Evolutionary conservation across 345 rosid genomes (phyloP).

Genomic region (Rhodomyrtus tomentosa): DNA sequence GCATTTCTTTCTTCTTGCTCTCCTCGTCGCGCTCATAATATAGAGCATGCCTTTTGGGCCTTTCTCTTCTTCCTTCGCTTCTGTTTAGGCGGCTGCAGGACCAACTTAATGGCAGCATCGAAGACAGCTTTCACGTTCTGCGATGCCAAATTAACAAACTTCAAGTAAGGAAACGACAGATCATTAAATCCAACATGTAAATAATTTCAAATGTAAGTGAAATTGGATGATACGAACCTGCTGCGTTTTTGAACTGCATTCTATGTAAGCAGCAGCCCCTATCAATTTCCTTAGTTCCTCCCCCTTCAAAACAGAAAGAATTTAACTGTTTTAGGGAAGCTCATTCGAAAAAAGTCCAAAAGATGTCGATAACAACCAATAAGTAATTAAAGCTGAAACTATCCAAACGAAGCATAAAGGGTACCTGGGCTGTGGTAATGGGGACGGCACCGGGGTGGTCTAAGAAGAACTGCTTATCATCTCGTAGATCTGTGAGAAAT

Average conservation of each 20-base stretch:
- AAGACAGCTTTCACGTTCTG: constrained; percentile 89
- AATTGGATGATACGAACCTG: constrained; percentile 29
- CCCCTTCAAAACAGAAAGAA: constrained; percentile 27
- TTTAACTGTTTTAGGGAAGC: not conserved
- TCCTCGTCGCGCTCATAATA: constrained; percentile 26
- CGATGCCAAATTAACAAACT: not conserved
- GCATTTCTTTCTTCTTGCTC: not conserved
- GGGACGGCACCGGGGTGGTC: constrained; percentile 79
- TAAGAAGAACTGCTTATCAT: constrained; percentile 52
- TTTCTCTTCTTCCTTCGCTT: constrained; percentile 67
- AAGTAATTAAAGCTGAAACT: not conserved
- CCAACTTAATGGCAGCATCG: constrained; percentile 80
- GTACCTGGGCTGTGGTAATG: constrained; percentile 66
- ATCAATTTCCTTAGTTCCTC: constrained; percentile 69
- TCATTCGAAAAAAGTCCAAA: not conserved
- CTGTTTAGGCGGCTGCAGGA: constrained; percentile 81
- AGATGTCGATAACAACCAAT: not conserved
- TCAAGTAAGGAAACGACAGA: not conserved
- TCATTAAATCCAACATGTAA: not conserved
- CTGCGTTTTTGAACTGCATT: constrained; percentile 84
- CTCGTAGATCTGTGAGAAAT: constrained; percentile 53
- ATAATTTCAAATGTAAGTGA: not conserved
- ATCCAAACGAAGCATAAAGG: not conserved
- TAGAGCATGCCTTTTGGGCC: constrained; percentile 57
- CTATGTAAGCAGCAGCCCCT: constrained; percentile 69